These are phyloP conservation scores for Laetiporus sulphureus DNA, from an alignment of 1,284 basidiomycete genomes.

Conservation along the genomic window DNA sequence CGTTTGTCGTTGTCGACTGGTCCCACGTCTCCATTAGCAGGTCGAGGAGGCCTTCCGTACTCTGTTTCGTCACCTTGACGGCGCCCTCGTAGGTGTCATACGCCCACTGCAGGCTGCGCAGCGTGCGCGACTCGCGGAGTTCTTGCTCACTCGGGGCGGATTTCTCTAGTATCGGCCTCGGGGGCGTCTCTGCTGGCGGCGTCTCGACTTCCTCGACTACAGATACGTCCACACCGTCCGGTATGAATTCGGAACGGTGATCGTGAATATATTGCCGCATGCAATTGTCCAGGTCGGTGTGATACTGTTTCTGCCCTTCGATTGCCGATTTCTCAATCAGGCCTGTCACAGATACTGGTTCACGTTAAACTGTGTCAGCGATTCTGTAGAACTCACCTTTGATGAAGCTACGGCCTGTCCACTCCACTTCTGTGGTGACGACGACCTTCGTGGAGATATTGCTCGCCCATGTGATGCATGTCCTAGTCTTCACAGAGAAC, in stretches of 20 bases:
- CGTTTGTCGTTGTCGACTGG: constrained; percentile 57
- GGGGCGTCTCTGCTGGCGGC: not conserved
- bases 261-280: constrained; percentile 87
- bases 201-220: constrained; percentile 32
- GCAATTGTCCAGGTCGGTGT: constrained; percentile 76
- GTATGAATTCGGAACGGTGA: constrained; percentile 85
- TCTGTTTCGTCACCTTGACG: constrained; percentile 59
- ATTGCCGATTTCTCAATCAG: constrained; percentile 91
- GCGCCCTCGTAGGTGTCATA: constrained; percentile 79
- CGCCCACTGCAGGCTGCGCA: constrained; percentile 76
- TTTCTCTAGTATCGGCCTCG: constrained; percentile 7
- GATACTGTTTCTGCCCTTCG: constrained; percentile 93
- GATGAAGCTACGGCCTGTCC: constrained; percentile 95
- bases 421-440: constrained; percentile 91
- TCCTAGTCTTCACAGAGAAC: constrained; percentile 90
- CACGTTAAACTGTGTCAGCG: not conserved
- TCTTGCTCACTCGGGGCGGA: constrained; percentile 24
- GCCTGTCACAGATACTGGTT: constrained; percentile 43
- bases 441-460: constrained; percentile 70
- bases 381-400: constrained; percentile 56
- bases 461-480: constrained; percentile 93
- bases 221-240: constrained; percentile 65
- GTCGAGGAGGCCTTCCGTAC: constrained; percentile 63
- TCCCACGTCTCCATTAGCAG: constrained; percentile 73
- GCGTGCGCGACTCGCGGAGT: constrained; percentile 61